phyloP scores from a whole-genome alignment of 768 basidiomycete genomes.

The Suillus subalutaceus region DNA sequence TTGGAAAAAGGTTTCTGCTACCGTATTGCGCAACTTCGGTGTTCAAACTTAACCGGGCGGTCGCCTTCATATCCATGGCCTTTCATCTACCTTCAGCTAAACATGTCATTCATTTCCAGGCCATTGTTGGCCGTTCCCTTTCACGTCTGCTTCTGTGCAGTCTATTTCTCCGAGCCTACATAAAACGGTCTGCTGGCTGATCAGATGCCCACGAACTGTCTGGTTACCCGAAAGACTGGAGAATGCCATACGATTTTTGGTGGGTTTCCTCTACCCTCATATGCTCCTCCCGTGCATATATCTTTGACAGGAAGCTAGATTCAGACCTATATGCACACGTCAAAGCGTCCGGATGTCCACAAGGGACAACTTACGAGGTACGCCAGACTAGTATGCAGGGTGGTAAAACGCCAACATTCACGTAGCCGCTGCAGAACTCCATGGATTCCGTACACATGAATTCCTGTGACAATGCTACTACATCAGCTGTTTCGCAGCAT shows the following conservation, averaged over 20 bases:
- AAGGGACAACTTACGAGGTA: neutral
- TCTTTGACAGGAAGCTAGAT: neutral
- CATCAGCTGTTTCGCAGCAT: neutral
- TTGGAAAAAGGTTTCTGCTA: neutral
- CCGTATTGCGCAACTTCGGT: neutral
- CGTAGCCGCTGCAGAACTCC: neutral
- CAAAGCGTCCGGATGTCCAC: neutral
- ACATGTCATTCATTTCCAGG: neutral
- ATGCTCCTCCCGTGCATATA: neutral
- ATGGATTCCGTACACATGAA: neutral
- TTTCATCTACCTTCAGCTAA: slow-evolving; percentile 2
- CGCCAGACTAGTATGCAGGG: neutral
- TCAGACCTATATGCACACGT: slow-evolving; percentile 2
- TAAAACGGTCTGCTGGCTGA: neutral
- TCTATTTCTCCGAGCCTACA: neutral
- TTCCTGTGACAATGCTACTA: neutral
- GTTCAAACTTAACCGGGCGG: neutral
- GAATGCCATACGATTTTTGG: neutral
- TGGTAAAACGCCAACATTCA: neutral
- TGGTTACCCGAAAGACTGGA: neutral
- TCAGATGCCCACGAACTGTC: neutral
- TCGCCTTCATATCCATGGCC: slow-evolving; percentile 3
- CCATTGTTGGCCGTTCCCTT: neutral
- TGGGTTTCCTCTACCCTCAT: neutral
- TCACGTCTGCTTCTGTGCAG: neutral